Evolutionary conservation across 805 yeast species (phyloP).

Genomic region (Saccharomycopsis oosterbeekiorum): DNA sequence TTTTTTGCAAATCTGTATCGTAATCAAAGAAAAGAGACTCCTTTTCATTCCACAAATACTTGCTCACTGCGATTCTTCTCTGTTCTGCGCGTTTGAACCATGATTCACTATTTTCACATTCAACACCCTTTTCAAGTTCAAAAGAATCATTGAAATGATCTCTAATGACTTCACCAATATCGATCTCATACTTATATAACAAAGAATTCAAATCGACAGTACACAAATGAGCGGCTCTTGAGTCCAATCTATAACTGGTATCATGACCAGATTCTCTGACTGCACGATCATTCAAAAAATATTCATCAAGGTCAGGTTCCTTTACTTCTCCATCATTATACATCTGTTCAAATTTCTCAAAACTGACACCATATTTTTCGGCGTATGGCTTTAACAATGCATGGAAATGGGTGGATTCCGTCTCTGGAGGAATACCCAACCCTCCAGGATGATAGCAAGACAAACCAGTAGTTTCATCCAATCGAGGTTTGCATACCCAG

Average conservation of each 20-base stretch:
- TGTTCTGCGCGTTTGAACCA: constrained; percentile 54
- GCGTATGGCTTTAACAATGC: constrained; percentile 61
- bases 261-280: constrained; percentile 97
- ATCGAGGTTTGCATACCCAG: constrained; percentile 70
- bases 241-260: constrained; percentile 83
- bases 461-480: constrained; percentile 63
- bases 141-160: constrained; percentile 44
- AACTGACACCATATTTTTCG: constrained; percentile 43
- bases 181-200: constrained; percentile 81
- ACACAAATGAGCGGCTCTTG: constrained; percentile 79
- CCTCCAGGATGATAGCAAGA: constrained; percentile 90
- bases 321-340: constrained; percentile 58
- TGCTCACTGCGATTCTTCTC: constrained; percentile 48
- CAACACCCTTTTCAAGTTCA: constrained; percentile 26
- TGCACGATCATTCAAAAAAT: constrained; percentile 85
- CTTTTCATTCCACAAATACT: constrained; percentile 76
- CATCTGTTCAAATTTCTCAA: constrained; percentile 54
- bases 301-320: constrained; percentile 82
- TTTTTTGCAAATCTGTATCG: constrained; percentile 46
- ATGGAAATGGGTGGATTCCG: constrained; percentile 82
- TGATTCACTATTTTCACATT: constrained; percentile 34
- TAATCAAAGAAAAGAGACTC: constrained; percentile 78
- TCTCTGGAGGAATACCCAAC: constrained; percentile 91
- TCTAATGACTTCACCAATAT: constrained; percentile 59
- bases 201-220: constrained; percentile 84